Conservation (phyloP, 352 stramenopile species). For the Phytophthora pisi region DNA sequence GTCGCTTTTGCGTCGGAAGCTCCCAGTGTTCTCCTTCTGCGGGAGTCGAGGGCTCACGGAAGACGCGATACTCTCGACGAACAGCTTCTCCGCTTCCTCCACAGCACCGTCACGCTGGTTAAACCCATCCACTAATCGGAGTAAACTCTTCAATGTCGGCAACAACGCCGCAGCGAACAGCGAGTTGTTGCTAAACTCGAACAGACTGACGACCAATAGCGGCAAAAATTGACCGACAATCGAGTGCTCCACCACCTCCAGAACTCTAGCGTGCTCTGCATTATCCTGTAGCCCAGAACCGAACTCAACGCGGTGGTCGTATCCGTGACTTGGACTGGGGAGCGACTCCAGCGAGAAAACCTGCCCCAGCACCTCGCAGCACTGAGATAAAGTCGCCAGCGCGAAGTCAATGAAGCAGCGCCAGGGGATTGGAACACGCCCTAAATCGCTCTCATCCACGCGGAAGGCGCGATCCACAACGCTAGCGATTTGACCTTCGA, state of each 20-base stretch:
- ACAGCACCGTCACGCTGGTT: constrained; percentile 34
- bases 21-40: constrained; percentile 16
- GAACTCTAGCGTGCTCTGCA: constrained; percentile 9
- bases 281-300: background rate
- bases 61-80: constrained; percentile 31
- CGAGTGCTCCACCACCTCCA: constrained; percentile 43
- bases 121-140: constrained; percentile 56
- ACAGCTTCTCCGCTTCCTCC: constrained; percentile 29
- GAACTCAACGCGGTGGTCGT: constrained; percentile 2
- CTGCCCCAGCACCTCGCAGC: constrained; percentile 42
- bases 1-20: constrained; percentile 23
- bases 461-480: constrained; percentile 48
- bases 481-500: constrained; percentile 21
- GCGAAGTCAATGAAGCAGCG: constrained; percentile 57
- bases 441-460: constrained; percentile 35
- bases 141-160: constrained; percentile 44
- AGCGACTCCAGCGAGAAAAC: constrained; percentile 28
- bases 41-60: constrained; percentile 4
- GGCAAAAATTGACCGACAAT: constrained; percentile 65
- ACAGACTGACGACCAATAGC: constrained; percentile 54
- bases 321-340: constrained; percentile 37
- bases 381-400: constrained; percentile 30
- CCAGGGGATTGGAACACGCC: constrained; percentile 43
- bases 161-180: constrained; percentile 60
- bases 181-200: constrained; percentile 63